These are phyloP conservation scores for Diversispora eburnea DNA, from an alignment of 192 early-diverging fungal species.

Conservation along the genomic window DNA sequence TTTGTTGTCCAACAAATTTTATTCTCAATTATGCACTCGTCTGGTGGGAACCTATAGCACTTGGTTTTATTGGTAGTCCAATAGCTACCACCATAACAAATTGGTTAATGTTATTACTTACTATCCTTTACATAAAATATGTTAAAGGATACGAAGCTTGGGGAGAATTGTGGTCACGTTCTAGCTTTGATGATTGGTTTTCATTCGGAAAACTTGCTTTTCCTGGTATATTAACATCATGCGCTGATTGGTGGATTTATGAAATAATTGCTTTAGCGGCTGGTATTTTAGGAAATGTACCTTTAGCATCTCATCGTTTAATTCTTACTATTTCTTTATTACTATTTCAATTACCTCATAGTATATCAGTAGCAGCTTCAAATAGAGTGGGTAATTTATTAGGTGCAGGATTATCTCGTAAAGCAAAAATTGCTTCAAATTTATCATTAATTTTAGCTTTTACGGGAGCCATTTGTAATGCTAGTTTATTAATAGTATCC, in stretches of 20 bases:
- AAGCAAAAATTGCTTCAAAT: constrained; percentile 52
- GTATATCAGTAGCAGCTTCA: constrained; percentile 74
- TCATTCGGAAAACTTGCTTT: constrained; percentile 68
- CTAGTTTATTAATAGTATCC: constrained; percentile 45
- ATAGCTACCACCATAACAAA: constrained; percentile 74
- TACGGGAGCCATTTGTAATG: constrained; percentile 52
- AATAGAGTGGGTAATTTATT: constrained; percentile 79
- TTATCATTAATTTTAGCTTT: constrained; percentile 49
- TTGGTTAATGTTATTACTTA: constrained; percentile 64
- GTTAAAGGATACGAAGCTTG: constrained; percentile 70
- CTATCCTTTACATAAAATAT: constrained; percentile 61
- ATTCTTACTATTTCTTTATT: constrained; percentile 70
- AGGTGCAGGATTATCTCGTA: constrained; percentile 48
- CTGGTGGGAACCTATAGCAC: constrained; percentile 57
- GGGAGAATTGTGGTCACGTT: constrained; percentile 86
- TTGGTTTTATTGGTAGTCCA: constrained; percentile 86
- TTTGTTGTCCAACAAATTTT: constrained; percentile 70
- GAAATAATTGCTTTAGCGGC: constrained; percentile 73
- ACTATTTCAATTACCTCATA: constrained; percentile 74
- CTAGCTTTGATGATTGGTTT: constrained; percentile 58
- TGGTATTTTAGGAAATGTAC: constrained; percentile 68
- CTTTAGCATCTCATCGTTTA: constrained; percentile 80
- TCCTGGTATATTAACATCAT: constrained; percentile 76
- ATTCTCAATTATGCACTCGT: constrained; percentile 77
- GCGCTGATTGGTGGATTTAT: constrained; percentile 74